Conservation (phyloP, 176 grass and related monocot genomes). For the Zea luxurians region DNA sequence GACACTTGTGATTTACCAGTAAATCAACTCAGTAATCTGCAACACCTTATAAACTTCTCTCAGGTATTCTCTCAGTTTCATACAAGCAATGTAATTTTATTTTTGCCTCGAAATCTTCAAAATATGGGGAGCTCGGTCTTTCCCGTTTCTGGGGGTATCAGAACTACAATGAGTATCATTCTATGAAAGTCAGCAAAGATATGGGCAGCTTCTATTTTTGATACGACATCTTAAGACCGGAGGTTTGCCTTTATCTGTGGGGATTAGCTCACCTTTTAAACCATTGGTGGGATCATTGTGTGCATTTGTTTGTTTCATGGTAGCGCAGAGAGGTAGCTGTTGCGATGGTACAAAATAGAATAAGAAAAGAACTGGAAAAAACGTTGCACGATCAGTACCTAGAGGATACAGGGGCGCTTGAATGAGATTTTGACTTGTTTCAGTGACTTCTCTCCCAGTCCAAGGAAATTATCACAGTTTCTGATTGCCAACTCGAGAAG, state of each 20-base stretch:
- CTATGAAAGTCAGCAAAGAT: constrained; percentile 36
- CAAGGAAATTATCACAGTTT: no score
- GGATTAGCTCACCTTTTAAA: constrained; percentile 1
- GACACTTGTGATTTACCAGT: constrained; percentile 36
- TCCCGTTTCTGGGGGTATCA: constrained; percentile 82
- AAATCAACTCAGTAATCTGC: constrained; percentile 47
- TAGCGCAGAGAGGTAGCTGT: no score
- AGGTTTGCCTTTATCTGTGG: neutral
- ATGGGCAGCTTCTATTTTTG: constrained; percentile 48
- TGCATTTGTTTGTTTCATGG: no score
- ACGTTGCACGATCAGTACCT: no score
- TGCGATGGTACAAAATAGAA: no score
- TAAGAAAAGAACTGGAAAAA: no score
- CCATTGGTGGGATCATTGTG: no score
- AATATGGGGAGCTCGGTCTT: constrained; percentile 71
- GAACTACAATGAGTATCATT: constrained; percentile 91
- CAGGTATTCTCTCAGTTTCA: constrained; percentile 61
- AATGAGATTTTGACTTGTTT: no score
- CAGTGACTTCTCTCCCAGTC: no score
- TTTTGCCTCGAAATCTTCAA: constrained; percentile 52
- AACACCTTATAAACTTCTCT: constrained; percentile 64
- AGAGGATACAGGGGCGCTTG: no score
- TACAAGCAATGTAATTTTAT: constrained; percentile 7
- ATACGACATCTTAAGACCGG: constrained; percentile 12
- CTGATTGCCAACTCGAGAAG: no score